These are phyloP conservation scores for Didymella glomerata DNA, from an alignment of 2,329 filamentous ascomycete genomes.

Conservation along the genomic window DNA sequence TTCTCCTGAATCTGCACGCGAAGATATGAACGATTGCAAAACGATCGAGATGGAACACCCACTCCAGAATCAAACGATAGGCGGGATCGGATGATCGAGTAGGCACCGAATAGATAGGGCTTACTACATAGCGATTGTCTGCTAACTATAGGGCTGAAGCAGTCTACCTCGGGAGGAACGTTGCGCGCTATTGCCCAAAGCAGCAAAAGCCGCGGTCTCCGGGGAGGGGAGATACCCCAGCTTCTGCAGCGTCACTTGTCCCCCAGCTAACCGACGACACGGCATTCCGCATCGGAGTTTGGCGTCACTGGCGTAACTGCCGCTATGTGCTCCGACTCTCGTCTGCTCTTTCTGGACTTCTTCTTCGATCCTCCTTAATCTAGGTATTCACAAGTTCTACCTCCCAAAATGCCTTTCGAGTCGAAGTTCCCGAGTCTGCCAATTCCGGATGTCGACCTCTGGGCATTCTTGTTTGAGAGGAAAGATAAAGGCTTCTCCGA, in stretches of 20 bases:
- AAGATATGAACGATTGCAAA: neutral
- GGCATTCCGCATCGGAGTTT: conserved; percentile 25
- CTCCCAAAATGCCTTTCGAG: conserved; percentile 70
- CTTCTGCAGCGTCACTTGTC: conserved; percentile 26
- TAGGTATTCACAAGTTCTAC: neutral
- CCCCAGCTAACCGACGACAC: conserved; percentile 24
- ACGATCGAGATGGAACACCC: neutral
- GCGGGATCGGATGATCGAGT: neutral
- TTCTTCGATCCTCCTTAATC: conserved; percentile 13
- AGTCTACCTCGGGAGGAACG: conserved; percentile 32
- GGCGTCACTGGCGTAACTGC: conserved; percentile 20
- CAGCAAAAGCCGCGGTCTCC: conserved; percentile 37
- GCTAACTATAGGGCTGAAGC: neutral
- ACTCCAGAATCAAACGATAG: neutral
- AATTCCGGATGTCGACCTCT: conserved; percentile 79
- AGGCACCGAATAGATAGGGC: neutral
- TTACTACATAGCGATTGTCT: neutral
- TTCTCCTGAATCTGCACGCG: neutral
- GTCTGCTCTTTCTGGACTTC: conserved; percentile 11
- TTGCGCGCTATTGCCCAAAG: conserved; percentile 24
- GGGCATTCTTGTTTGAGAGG: conserved; percentile 78
- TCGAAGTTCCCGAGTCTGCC: conserved; percentile 71
- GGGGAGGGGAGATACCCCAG: conserved; percentile 23
- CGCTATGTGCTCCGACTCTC: conserved; percentile 20
- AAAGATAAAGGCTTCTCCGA: conserved; percentile 72